Base-by-base conservation (phyloP, 305 asterid species). In the Withania somnifera region DNA sequence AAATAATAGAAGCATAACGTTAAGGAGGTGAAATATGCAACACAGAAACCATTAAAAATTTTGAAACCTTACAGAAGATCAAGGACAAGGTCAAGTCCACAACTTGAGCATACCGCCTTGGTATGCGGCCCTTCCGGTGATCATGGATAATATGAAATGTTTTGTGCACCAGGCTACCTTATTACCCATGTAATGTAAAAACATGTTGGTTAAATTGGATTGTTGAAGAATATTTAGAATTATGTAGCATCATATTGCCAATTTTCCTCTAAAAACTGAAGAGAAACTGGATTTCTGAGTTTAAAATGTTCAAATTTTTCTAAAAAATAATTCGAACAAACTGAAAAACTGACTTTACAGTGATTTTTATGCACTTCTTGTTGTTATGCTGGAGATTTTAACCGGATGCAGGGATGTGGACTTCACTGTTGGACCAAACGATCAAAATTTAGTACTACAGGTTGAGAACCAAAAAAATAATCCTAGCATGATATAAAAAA, bases 341-440 rank as follows among this genome's bases (percentile, higher is more conserved):
- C 99, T 77, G 99, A 98, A 82, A 96, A 96, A 88, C 97, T 94
- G 87, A 94, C 98, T 82, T 87, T 96, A 85, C 98, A 94, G 98
- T 78, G 99, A 94, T 81, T 98, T 94, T 80, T 96, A 94, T 81
- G 99, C 98, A 81, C 94, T 95, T 83, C 98, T 98, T 58, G 98
- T 95, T 28, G 99, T 94, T 84, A 85, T 95, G 86, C 97, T 95
- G 51, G 99, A 95, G 92, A 98, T 95, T 82, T 87, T 95, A 91
- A 95, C 98, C 2, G 99, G 98, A 86, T 86, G 98, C 82, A 90
- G 97, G 88, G 99, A 98, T 24, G 92, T 96, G 71, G 99, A 96
- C 87, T 95, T 96, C 85, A 89, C 88, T 84, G 98, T 93, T 87
- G 99, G 97, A 90, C 95, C 98, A 78, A 89, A 82, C 77, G 98